Evolutionary conservation across 768 basidiomycete genomes (phyloP), one percentile per base, ranked within the genome.

Genomic region (Kondoa malvinella): DNA sequence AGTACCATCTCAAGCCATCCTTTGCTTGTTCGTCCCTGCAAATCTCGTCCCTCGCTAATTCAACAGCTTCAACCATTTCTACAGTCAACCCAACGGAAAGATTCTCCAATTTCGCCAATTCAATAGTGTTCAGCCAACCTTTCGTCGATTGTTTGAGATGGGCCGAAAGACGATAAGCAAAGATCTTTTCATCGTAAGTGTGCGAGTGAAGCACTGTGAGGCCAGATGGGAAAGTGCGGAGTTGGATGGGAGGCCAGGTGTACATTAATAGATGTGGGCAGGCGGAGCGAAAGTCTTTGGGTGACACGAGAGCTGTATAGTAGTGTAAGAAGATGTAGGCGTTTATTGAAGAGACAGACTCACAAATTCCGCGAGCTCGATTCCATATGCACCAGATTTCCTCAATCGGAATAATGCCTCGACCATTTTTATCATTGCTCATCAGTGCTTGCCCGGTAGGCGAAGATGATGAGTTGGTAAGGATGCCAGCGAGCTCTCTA

Each of bases 161-260:
- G 0, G 82, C 77, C 1, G 82, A 79, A 1, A 92, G 78, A 12
- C 91, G 84, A 1, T 83, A 79, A 0, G 84, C 78, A 74, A 97
- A 92, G 0, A 86, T 81, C 0, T 80, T 78, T 34, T 82, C 82
- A 0, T 86, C 81, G 78, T 86, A 95, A 0, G 80, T 80, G 2
- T 91, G 88, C 0, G 87, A 89, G 76, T 94, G 89, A 0, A 97
- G 80, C 34, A 96, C 89, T 12, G 80, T 81, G 1, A 95, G 80
- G 0, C 87, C 87, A 0, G 88, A 87, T 4, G 75, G 57, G 74
- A 97, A 87, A 2, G 81, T 82, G 57, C 89, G 84, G 40, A 80
- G 79, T 40, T 80, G 79, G 69, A 96, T 84, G 0, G 84, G 80
- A 1, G 89, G 89, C 16, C 77, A 74, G 0, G 89, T 91, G 73